Base-by-base conservation (phyloP, 495 filamentous ascomycete genomes). In the Tuber magnatum region DNA sequence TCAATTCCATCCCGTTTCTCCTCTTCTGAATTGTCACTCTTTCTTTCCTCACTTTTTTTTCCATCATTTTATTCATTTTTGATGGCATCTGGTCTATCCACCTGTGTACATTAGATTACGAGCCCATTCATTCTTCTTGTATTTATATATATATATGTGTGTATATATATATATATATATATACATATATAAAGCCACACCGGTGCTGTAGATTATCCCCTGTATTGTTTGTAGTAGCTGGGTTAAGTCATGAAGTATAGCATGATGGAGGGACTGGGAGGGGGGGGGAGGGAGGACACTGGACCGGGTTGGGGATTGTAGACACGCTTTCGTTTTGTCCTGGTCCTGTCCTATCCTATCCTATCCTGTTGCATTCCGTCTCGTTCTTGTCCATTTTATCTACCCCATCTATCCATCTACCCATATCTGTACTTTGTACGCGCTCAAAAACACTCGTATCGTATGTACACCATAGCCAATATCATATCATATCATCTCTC, bases 41-140 rank as follows among this genome's bases (percentile, higher is more conserved):
- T 16, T 61, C 4, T 4, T 20, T 32, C n/a, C 28, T 6, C 10
- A 9, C 18, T 48, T 48, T 44, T 14, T 44, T 14, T 44, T 48
- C 18, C 18, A 40, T 40, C 18, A 61, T 61, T 32, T 28, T 32
- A 14, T 61, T n/a, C n/a, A 61, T 61, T 28, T 61, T 14, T 10
- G 51, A 61, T 9, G 9, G n/a, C 51, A 32, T 61, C 51, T 61
- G 51, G n/a, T 28, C n/a, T 61, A 28, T n/a, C n/a, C 24, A 61
- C n/a, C 48, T 61, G 10, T 51, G 46, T 61, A 61, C 51, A 61
- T 61, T 61, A 61, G 28, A 61, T 61, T 61, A 61, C 51, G 51
- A 12, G n/a, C 51, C n/a, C 51, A 14, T 61, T 61, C 51, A 12
- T 28, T 12, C n/a, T 28, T 14, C n/a, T 28, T 61, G 51, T 61